Evolutionary conservation across 352 stramenopile species (phyloP), one percentile per base, ranked within the genome.

Genomic region (Globisporangium cystogenes): DNA sequence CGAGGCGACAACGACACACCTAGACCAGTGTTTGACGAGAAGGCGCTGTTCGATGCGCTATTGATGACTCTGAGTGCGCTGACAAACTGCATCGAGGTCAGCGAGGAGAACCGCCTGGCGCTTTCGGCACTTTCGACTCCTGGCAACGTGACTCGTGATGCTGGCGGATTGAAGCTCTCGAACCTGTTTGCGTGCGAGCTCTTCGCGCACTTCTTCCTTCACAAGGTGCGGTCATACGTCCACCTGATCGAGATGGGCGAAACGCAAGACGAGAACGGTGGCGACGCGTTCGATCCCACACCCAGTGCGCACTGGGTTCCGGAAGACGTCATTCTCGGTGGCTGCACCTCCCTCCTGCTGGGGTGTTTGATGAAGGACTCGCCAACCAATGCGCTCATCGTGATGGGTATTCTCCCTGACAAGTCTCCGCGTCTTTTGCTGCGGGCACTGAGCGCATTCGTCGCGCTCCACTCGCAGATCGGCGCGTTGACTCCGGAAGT

Each of bases 281-380:
- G n/a, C 26, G n/a, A 44, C 48, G 36, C 35, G 33, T 54, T 36
- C 41, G 62, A 64, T 16, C 21, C 60, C 56, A 45, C 62, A 42
- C 36, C 67, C 41, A 48, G 47, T 31, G 64, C 70, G 16, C 53
- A 72, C 14, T 89, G 74, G 77, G 65, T 74, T 15, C 77, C 82
- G 6, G 80, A 93, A 53, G 80, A 91, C 43, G 71, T 91, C 20
- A 74, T 93, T 51, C 70, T 93, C 11, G 70, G 78, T 45, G 82
- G 82, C 0, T 90, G 76, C 27, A 67, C 55, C 1, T 87, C 80
- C 3, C 56, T 93, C 18, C 40, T 93, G 36, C 65, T 93, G 1
- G 82, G 82, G 18, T 91, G 76, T 51, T 45, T 93, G 53, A 88
- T 91, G 73, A 76, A 76, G 29, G 53, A 65, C 11, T 86, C 75